These are phyloP conservation scores for Conoideocrella luteorostrata DNA, from an alignment of 2,329 filamentous ascomycete species.

Conservation along the genomic window DNA sequence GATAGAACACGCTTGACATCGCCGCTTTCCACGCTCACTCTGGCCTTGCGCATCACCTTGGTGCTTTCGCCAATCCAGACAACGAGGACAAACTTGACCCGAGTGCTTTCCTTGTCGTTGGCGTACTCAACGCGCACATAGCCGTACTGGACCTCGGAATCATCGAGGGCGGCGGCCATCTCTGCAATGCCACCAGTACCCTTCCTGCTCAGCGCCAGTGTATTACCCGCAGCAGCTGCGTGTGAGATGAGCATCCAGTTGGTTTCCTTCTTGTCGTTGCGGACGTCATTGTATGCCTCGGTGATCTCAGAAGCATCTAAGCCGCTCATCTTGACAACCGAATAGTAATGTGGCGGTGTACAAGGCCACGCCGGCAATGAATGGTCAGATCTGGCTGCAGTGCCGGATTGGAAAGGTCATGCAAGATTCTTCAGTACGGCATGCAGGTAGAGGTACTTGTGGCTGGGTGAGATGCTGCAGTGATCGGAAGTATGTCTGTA, in stretches of 20 bases:
- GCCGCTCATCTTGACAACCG: slow-evolving; percentile 43
- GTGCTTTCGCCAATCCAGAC: slow-evolving; percentile 62
- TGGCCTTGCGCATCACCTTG: slow-evolving; percentile 63
- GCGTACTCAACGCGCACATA: slow-evolving; percentile 63
- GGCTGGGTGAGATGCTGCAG: too few species aligned
- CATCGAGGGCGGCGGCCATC: slow-evolving; percentile 49
- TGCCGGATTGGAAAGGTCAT: too few species aligned
- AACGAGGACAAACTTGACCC: slow-evolving; percentile 62
- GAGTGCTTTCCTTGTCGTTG: slow-evolving; percentile 62
- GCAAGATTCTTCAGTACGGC: too few species aligned
- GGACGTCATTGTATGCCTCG: slow-evolving; percentile 60
- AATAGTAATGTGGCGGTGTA: too few species aligned
- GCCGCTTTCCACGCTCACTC: slow-evolving; percentile 61
- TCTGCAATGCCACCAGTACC: slow-evolving; percentile 56
- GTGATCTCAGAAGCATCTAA: slow-evolving; percentile 52
- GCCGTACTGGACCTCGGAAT: slow-evolving; percentile 57
- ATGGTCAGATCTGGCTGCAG: too few species aligned
- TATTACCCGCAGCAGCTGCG: slow-evolving; percentile 47
- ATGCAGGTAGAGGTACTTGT: too few species aligned
- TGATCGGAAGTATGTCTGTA: too few species aligned
- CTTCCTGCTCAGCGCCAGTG: slow-evolving; percentile 48
- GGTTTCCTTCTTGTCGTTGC: slow-evolving; percentile 57
- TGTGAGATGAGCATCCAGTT: slow-evolving; percentile 65
- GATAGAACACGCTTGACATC: slow-evolving; percentile 56
- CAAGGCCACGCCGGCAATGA: neutral